Conservation (phyloP, 345 rosid genomes). For the Turritis glabra region DNA sequence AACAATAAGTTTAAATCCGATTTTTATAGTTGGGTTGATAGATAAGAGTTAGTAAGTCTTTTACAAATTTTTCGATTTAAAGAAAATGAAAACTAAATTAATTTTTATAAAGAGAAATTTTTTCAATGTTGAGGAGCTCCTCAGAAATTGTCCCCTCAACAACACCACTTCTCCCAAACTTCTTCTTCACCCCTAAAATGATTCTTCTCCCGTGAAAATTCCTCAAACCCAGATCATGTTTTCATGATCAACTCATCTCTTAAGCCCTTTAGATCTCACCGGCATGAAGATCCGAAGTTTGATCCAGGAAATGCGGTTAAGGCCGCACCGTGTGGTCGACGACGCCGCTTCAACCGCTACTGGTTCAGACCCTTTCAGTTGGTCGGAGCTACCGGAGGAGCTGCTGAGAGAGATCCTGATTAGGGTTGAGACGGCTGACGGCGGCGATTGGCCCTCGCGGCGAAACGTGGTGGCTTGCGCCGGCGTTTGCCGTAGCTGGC, state of each 20-base stretch:
- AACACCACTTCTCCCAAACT: conserved; percentile 11
- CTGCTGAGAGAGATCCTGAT: conserved; percentile 64
- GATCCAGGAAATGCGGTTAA: conserved; percentile 50
- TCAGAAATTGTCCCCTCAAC: too few species aligned
- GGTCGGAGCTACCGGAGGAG: conserved; percentile 84
- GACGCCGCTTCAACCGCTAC: conserved; percentile 35
- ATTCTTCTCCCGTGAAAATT: conserved; percentile 18
- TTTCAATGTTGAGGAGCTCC: too few species aligned
- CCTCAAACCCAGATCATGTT: conserved; percentile 9
- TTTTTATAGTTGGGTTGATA: too few species aligned
- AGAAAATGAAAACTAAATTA: too few species aligned
- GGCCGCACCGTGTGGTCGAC: conserved; percentile 64
- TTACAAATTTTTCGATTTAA: too few species aligned
- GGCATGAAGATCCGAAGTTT: conserved; percentile 55
- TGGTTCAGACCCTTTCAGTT: conserved; percentile 41
- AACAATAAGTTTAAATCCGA: too few species aligned
- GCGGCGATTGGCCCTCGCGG: conserved; percentile 64
- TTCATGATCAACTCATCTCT: conserved; percentile 15
- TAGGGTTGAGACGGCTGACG: conserved; percentile 65
- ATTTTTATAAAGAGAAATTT: too few species aligned
- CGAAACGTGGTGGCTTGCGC: conserved; percentile 80
- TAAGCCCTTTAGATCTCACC: conserved; percentile 14
- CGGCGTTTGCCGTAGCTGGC: conserved; percentile 81
- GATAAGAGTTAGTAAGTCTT: too few species aligned
- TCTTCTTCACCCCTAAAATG: conserved; percentile 25